Evolutionary conservation across 352 stramenopile genomes (phyloP), one percentile per base, ranked within the genome.

Genomic region (Pythium oligandrum): DNA sequence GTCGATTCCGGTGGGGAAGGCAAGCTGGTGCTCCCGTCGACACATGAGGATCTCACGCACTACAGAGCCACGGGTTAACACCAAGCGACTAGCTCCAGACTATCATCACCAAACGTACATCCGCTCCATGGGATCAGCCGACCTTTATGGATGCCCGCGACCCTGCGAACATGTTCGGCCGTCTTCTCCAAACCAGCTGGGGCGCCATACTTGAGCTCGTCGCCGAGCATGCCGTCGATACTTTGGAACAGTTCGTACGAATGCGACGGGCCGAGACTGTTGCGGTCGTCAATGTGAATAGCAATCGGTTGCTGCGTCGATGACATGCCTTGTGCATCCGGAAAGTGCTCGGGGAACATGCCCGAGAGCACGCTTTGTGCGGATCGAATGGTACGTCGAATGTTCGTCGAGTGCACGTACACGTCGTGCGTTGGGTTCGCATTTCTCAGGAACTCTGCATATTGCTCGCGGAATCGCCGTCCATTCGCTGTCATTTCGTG

Each of bases 321-420:
- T 50, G 12, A 44, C 26, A 0, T 34, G n/a, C 45, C 40, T 47
- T 40, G 39, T 35, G 45, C n/a, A 4, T 66, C 45, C 3, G 44
- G 17, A 51, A 86, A 86, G 43, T 65, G 60, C 32, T 80, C 61
- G 1, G 76, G 79, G 34, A 90, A 91, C 49, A 93, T 64, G 9
- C 83, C 83, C 3, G 60, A 68, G 17, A 90, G 64, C 31, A 90
- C 56, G 61, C 77, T 79, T 63, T 93, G 79, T 38, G 77, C 72
- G 12, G 83, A 90, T 2, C 73, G 70, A 39, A 90, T 84, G 32
- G 83, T 93, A 12, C 79, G 69, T 1, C 75, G 62, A 48, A 93
- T 83, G 59, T 93, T 90, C 47, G 83, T 93, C 51, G 78, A 90
- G 53, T 86, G 65, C 10, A 90, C 76, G 46, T 90, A 76, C 35